Conservation (phyloP, 2,329 filamentous ascomycete genomes). For the Exophiala bonariae region DNA sequence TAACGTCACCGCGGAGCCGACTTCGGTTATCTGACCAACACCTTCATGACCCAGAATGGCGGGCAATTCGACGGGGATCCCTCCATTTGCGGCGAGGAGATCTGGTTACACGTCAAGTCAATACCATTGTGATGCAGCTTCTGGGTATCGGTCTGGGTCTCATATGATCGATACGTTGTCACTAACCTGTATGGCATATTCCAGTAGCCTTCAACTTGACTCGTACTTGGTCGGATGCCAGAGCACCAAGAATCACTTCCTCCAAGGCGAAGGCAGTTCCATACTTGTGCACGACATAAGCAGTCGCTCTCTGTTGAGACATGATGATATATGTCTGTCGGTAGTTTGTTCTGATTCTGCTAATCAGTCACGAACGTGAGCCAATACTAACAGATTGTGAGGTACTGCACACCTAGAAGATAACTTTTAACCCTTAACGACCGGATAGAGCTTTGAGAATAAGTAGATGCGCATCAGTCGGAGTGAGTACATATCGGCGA, state of each 20-base stretch:
- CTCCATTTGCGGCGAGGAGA: constrained; percentile 27
- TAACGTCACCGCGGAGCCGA: constrained; percentile 51
- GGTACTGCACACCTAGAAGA: too few species aligned
- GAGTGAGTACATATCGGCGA: too few species aligned
- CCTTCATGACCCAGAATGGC: constrained; percentile 57
- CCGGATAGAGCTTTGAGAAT: too few species aligned
- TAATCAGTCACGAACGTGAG: too few species aligned
- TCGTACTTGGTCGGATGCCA: constrained; percentile 84
- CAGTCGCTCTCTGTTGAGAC: background rate
- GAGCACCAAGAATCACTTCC: constrained; percentile 66
- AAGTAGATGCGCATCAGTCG: too few species aligned
- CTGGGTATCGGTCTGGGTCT: too few species aligned
- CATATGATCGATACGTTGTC: too few species aligned
- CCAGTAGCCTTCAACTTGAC: constrained; percentile 86
- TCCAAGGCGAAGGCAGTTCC: constrained; percentile 36
- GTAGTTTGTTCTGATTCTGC: too few species aligned
- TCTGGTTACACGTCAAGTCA: constrained; percentile 27
- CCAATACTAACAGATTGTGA: too few species aligned
- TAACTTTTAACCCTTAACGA: too few species aligned
- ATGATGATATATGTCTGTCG: too few species aligned
- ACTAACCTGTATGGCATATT: constrained; percentile 77
- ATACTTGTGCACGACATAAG: background rate
- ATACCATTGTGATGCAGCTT: background rate
- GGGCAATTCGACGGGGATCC: constrained; percentile 59
- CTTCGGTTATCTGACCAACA: constrained; percentile 51